Evolutionary conservation across 441 rosid species (phyloP), one percentile per base, ranked within the genome.

Genomic region (Eutrema salsugineum): DNA sequence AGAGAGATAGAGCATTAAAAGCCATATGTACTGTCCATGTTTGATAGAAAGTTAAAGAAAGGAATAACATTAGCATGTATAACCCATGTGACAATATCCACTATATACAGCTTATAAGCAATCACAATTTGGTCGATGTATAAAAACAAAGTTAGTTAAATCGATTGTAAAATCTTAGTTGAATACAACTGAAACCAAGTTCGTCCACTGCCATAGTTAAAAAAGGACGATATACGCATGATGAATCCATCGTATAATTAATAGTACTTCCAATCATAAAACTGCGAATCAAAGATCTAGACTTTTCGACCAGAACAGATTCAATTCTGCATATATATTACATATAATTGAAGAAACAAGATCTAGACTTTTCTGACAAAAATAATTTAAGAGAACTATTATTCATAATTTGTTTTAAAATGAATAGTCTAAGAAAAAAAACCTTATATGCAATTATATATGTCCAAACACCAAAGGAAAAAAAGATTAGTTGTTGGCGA

Each of bases 31-130:
- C 24, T 42, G 70, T 63, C 56, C 54, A 33, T 63, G 63, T 54
- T 44, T 42, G 70, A 63, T 72, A 22, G 67, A 49, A 51, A 60
- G 33, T 30, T 38, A 62, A 20, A 43, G 43, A 51, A 11, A 51
- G 24, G 64, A 72, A 44, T 35, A 51, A 71, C 42, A 64, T 47
- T 57, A 66, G 60, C 77, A 72, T 55, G 77, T 42, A 64, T 64
- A 36, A 10, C 51, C 77, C 72, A 73, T 73, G 77, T 66, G 77
- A 73, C 77, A 60, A 57, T 73, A 65, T 14, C 44, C 68, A 27
- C 46, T 40, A 36, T 36, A 32, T 9, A 71, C 10, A 71, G 46
- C 70, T 42, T 43, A 35, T 54, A 65, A 54, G 57, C 63, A 42
- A 15, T 44, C 57, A 54, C 30, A 11, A 8, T 55, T 54, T 53